Base-by-base conservation (phyloP, 106 monocot genomes). In the Dendrobium chrysotoxum region DNA sequence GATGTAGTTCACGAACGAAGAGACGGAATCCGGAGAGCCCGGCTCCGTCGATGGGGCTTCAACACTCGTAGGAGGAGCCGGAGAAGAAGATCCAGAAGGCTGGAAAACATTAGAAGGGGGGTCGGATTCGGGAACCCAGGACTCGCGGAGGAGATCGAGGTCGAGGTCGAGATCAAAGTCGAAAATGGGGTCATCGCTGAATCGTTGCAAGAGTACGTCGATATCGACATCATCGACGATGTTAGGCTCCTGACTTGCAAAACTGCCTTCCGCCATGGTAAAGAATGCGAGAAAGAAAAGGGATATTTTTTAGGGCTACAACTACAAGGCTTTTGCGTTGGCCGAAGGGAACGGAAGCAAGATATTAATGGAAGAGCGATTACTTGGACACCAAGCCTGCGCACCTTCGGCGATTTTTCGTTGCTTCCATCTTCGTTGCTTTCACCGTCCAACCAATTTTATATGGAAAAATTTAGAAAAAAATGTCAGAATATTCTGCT, bases 221-320 rank as follows among this genome's bases (percentile, higher is more conserved):
- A 83, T 21, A 11, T 83, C 78, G 78, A 78, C 18, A 3, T 78
- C 70, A 11, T 76, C 81, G 1, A 17, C 54, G 30, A 78, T 46
- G 44, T 50, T 21, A 65, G 53, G 42, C 31, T 54, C 55, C 21
- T 17, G 58, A 31, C 7, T 41, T 4, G 20, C 28, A 35, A 28
- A 28, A 4, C 1, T 30, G 77, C 26, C 55, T 54, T 57, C 65
- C 39, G 39, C 40, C 41, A 64, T 61, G 41, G 25, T 13, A 54
- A 17, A 17, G 38, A 20, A 31, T 15, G 12, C 30, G 70, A 35
- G 15, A 13, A 30, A 28, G 68, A 30, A 61, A 8, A 61, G 23
- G 1, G 0, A 8, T 25, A 0, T 25, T 4, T 5, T 4, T 5
- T 5, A 6, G 26, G 64, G 5, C 1, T 64, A 5, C 6, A 25